Evolutionary conservation across 495 filamentous ascomycete species (phyloP).

Genomic region (Xylaria venustula): DNA sequence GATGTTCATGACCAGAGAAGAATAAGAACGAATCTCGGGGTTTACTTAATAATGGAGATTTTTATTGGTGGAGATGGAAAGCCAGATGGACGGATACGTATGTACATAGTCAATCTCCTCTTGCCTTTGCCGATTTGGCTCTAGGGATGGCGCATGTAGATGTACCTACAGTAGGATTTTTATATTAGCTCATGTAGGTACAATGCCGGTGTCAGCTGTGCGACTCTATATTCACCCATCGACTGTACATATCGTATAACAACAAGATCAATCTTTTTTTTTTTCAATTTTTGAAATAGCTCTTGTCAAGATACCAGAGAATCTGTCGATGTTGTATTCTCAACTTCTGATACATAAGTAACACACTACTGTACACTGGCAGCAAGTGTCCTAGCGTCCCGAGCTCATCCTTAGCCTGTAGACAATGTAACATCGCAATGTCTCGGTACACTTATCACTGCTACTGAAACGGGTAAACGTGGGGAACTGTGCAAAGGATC

Average conservation of each 20-base stretch:
- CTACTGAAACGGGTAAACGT: too few species aligned
- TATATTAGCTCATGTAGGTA: too few species aligned
- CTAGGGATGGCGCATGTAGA: neutral
- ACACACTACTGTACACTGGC: too few species aligned
- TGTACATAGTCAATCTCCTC: conserved; percentile 1
- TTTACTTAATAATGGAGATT: neutral
- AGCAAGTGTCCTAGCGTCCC: too few species aligned
- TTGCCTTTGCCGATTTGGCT: neutral
- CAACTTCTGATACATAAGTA: neutral
- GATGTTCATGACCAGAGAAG: neutral
- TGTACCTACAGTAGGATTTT: neutral
- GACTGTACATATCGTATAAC: too few species aligned
- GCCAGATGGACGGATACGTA: conserved; percentile 10
- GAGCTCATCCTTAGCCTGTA: too few species aligned
- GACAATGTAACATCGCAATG: too few species aligned
- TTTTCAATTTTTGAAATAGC: too few species aligned
- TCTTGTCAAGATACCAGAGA: neutral
- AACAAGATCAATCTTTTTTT: too few species aligned
- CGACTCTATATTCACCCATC: too few species aligned
- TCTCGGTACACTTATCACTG: too few species aligned
- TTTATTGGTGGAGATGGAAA: neutral
- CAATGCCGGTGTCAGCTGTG: too few species aligned
- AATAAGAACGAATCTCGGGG: neutral
- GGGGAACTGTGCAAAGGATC: neutral
- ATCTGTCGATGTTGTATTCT: neutral